phyloP scores from a whole-genome alignment of 2,329 filamentous ascomycete genomes.

The Claviceps cyperi region DNA sequence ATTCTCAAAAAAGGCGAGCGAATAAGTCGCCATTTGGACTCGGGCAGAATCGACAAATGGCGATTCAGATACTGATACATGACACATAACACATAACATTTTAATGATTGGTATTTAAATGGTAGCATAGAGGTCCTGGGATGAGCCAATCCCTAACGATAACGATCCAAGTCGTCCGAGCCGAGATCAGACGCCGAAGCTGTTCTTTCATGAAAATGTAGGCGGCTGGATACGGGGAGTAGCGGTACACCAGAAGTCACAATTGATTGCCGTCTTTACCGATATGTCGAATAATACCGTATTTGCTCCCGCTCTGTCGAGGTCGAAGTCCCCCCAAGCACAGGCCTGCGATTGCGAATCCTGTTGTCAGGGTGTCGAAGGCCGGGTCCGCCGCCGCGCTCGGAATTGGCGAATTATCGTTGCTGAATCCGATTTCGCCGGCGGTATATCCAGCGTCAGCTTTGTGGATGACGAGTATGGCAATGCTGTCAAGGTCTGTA shows the following conservation, averaged over 20 bases:
- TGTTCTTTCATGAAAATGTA: slow-evolving; percentile 66
- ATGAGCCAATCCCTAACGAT: too few species aligned
- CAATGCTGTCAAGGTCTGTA: slow-evolving; percentile 33
- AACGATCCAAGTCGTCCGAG: neutral
- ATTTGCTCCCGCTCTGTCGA: slow-evolving; percentile 31
- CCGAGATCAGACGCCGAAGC: slow-evolving; percentile 13
- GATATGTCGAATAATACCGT: slow-evolving; percentile 48
- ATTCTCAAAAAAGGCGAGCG: too few species aligned
- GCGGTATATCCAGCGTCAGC: slow-evolving; percentile 39
- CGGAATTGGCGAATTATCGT: slow-evolving; percentile 37
- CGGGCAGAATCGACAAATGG: too few species aligned
- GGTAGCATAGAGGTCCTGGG: too few species aligned
- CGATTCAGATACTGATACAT: too few species aligned
- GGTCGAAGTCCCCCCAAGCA: neutral
- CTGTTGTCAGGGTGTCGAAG: slow-evolving; percentile 11
- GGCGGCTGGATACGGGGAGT: slow-evolving; percentile 75
- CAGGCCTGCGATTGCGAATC: slow-evolving; percentile 4
- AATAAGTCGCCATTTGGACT: too few species aligned
- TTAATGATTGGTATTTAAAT: too few species aligned
- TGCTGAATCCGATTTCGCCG: slow-evolving; percentile 21
- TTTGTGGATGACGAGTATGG: slow-evolving; percentile 33
- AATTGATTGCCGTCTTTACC: slow-evolving; percentile 72
- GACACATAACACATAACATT: too few species aligned
- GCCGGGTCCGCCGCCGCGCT: slow-evolving; percentile 25
- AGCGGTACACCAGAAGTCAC: slow-evolving; percentile 62